phyloP scores from a whole-genome alignment of 2,329 filamentous ascomycete species.

The Calonectria pseudoreteaudii region DNA sequence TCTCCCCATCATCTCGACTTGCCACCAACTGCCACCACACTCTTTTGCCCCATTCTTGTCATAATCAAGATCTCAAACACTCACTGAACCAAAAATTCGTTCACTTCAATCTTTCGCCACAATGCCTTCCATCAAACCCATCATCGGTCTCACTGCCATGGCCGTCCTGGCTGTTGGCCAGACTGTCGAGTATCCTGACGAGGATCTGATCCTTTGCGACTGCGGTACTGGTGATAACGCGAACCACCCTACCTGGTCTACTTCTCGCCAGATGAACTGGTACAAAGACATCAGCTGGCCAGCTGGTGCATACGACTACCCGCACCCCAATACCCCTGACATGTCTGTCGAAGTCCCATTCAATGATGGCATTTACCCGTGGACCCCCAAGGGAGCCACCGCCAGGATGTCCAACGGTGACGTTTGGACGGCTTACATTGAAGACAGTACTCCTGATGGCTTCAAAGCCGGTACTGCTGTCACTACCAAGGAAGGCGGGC shows the following conservation, averaged over 20 bases:
- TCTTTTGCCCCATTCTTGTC: not conserved
- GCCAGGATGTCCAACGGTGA: constrained; percentile 53
- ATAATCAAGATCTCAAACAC: not conserved
- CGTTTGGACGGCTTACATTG: constrained; percentile 56
- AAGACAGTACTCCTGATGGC: constrained; percentile 54
- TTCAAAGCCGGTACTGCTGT: constrained; percentile 54
- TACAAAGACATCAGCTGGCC: constrained; percentile 54
- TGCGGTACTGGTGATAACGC: constrained; percentile 57
- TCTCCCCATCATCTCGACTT: not conserved
- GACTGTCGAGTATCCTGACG: constrained; percentile 45
- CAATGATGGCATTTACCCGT: constrained; percentile 53
- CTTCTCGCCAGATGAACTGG: constrained; percentile 59
- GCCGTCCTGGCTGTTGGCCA: constrained; percentile 35
- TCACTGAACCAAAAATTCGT: not conserved
- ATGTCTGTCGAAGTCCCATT: constrained; percentile 55
- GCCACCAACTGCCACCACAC: not conserved
- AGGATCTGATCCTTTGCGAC: constrained; percentile 55
- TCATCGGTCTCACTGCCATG: constrained; percentile 33
- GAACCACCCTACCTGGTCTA: constrained; percentile 54
- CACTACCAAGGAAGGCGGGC: constrained; percentile 53
- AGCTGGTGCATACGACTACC: constrained; percentile 47
- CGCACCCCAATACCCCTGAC: constrained; percentile 47
- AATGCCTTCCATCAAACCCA: constrained; percentile 43
- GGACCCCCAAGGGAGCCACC: constrained; percentile 52
- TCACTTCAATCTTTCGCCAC: not conserved